Conservation (phyloP, 495 filamentous ascomycete species). For the Hyaloscypha bicolor region DNA sequence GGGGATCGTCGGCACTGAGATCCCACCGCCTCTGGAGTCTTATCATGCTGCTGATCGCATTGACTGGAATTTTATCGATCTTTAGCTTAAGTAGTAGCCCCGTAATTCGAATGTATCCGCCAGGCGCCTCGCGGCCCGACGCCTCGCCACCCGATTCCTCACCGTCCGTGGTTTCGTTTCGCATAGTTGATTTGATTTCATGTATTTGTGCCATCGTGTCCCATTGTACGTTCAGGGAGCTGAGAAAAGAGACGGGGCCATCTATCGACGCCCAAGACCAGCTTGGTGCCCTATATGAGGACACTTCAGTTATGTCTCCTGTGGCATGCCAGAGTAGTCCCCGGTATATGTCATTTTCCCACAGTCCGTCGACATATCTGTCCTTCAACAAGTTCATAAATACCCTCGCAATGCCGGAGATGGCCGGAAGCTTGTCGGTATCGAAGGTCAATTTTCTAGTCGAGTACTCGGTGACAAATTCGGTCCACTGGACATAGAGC, state of each 20-base stretch:
- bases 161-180: constrained; percentile 2
- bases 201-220: constrained; percentile 6
- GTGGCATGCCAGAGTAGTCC: constrained; percentile 15
- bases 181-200: constrained; percentile 9
- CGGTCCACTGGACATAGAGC: constrained; percentile 11
- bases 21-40: constrained; percentile 8
- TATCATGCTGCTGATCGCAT: constrained; percentile 4
- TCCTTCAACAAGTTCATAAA: constrained; percentile 10
- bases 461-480: constrained; percentile 12
- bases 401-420: constrained; percentile 16
- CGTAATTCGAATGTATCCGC: constrained; percentile 5
- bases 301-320: constrained; percentile 6
- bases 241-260: constrained; percentile 8
- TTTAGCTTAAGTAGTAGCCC: constrained; percentile 8
- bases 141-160: background rate
- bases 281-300: constrained; percentile 12
- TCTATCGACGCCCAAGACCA: constrained; percentile 19
- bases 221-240: background rate
- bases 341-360: constrained; percentile 12
- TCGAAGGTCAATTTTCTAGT: constrained; percentile 14
- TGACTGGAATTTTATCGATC: constrained; percentile 4
- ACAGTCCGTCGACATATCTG: constrained; percentile 14
- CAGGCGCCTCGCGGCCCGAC: constrained; percentile 2
- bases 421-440: constrained; percentile 13
- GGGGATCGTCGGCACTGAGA: constrained; percentile 4